Conservation (phyloP, 2,329 filamentous ascomycete genomes). For the Trichoderma koningiopsis region DNA sequence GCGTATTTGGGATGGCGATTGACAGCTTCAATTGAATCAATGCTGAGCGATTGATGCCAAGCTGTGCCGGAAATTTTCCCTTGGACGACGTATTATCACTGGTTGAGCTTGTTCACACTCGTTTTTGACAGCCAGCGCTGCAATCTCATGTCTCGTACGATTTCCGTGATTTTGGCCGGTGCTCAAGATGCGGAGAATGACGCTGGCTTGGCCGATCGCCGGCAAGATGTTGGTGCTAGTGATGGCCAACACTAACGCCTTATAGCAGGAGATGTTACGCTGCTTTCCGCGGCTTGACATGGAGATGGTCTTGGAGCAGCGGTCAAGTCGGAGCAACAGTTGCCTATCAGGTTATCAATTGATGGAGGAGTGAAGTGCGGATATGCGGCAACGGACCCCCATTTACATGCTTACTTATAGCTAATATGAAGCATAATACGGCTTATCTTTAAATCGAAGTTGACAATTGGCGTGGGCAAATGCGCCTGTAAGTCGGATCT, state of each 20-base stretch:
- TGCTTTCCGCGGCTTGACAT: not conserved
- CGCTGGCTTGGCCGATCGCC: conserved; percentile 6
- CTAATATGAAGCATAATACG: not conserved
- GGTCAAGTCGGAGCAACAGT: not conserved
- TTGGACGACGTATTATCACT: not conserved
- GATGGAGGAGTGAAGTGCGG: not conserved
- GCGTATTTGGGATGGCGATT: not conserved
- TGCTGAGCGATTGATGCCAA: not conserved
- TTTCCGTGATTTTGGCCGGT: not conserved
- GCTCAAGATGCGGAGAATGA: conserved; percentile 14
- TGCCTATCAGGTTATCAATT: not conserved
- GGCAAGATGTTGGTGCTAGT: conserved; percentile 10
- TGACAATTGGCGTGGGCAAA: not conserved
- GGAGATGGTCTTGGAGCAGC: not conserved
- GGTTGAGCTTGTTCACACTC: not conserved
- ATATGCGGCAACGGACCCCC: not conserved
- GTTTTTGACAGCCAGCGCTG: not conserved
- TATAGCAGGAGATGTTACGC: conserved; percentile 7
- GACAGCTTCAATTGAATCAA: not conserved
- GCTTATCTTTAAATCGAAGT: not conserved
- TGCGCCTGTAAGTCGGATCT: not conserved
- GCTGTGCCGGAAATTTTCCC: not conserved
- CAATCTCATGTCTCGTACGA: not conserved
- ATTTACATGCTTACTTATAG: not conserved
- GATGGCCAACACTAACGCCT: conserved; percentile 17